phyloP scores from a whole-genome alignment of 768 basidiomycete genomes.

The Mycena amicta region DNA sequence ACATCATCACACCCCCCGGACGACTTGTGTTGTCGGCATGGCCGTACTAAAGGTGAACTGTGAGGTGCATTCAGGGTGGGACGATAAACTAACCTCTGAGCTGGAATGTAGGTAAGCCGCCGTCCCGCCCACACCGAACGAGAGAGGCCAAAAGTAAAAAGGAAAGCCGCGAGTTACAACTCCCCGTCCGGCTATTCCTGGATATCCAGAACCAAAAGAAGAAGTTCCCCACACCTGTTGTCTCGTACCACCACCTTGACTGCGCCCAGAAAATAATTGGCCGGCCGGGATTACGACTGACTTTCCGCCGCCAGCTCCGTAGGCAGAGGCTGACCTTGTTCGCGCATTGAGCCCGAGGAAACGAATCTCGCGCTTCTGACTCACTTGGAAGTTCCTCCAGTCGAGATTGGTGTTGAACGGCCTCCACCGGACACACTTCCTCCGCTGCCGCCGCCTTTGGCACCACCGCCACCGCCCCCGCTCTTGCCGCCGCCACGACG shows the following conservation, averaged over 20 bases:
- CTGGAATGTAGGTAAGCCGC: constrained; percentile 34
- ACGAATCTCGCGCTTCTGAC: background rate
- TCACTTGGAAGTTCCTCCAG: constrained; percentile 7
- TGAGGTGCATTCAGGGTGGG: background rate
- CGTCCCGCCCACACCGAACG: constrained; percentile 31
- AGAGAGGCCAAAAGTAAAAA: constrained; percentile 50
- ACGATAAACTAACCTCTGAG: constrained; percentile 2
- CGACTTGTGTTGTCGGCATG: constrained; percentile 45
- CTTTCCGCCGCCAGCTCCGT: constrained; percentile 36
- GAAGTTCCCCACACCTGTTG: constrained; percentile 35
- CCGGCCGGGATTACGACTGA: constrained; percentile 32
- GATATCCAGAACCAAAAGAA: constrained; percentile 53
- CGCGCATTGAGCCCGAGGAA: background rate
- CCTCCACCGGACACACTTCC: background rate
- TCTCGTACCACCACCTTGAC: constrained; percentile 42
- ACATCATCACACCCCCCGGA: constrained; percentile 50
- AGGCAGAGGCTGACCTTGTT: constrained; percentile 28
- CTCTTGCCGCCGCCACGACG: constrained; percentile 15
- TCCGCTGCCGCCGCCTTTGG: background rate
- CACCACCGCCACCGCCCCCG: background rate
- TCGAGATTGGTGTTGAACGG: background rate
- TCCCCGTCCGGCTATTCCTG: constrained; percentile 37
- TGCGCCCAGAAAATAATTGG: constrained; percentile 34
- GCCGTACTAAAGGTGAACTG: constrained; percentile 41
- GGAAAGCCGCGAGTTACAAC: constrained; percentile 36